Percentiles rank a stretch among this genome's conserved stretches.
Evolutionary conservation across 2,329 filamentous ascomycete genomes (phyloP).

Genomic region (Scedosporium apiospermum): DNA sequence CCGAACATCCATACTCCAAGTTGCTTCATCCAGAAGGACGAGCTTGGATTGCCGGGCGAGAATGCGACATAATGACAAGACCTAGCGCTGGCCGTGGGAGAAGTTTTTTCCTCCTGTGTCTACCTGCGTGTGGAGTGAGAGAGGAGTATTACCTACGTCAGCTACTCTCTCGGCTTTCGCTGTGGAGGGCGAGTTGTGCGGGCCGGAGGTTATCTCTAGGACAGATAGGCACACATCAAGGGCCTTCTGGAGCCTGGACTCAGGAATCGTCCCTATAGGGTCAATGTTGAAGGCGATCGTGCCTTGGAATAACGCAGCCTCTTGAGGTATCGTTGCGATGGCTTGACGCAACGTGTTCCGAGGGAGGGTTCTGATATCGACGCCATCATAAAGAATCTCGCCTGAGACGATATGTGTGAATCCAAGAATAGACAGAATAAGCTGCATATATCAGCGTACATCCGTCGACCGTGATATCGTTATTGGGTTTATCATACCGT

Average conservation of each 20-base stretch:
- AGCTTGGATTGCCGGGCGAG: conserved; percentile 35
- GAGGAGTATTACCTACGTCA: conserved; percentile 9
- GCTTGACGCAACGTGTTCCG: conserved; percentile 33
- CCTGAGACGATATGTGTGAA: conserved; percentile 32
- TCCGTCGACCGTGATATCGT: too few species aligned
- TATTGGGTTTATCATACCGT: conserved; percentile 35
- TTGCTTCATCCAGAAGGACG: conserved; percentile 39
- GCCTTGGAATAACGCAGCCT: conserved; percentile 37
- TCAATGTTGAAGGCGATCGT: conserved; percentile 42
- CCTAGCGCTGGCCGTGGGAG: conserved; percentile 38
- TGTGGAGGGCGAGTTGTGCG: neutral
- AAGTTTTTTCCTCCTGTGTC: conserved; percentile 34
- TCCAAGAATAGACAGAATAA: conserved; percentile 35
- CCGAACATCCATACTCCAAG: conserved; percentile 37
- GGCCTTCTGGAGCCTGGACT: conserved; percentile 44
- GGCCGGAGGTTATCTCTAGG: conserved; percentile 28
- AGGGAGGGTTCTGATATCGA: conserved; percentile 32
- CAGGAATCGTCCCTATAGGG: conserved; percentile 39
- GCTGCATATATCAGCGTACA: conserved; percentile 8
- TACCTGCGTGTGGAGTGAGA: conserved; percentile 29
- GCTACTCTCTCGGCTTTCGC: conserved; percentile 16
- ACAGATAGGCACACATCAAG: conserved; percentile 42
- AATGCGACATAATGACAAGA: conserved; percentile 36
- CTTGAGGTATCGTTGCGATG: conserved; percentile 39
- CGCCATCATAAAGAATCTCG: conserved; percentile 33